Evolutionary conservation across 495 filamentous ascomycete species (phyloP), one percentile per base, ranked within the genome.

Genomic region (Talaromyces nanjingensis): DNA sequence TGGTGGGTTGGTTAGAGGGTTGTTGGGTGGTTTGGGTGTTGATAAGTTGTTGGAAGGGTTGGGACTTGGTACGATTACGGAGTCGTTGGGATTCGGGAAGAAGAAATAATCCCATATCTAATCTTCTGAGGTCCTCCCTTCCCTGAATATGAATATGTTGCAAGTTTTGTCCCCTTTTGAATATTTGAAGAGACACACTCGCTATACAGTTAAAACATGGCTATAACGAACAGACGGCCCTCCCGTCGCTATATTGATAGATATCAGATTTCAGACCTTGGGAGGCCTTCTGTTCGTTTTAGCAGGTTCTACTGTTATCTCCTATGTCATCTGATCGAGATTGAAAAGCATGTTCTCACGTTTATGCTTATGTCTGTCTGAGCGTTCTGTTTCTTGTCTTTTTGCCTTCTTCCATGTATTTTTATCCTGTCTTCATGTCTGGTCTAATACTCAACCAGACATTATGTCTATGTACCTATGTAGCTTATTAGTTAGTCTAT

Each of bases 11-110:
- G 79, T 93, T 60, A 86, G 88, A 60, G 86, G 87, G 49, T 71
- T 94, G n/a, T 79, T 94, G 3, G 87, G 88, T 25, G 88, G 87
- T 2, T 74, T 94, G 14, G 91, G 91, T 18, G 76, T 94, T 45
- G 85, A 86, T 60, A 89, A 89, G 71, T 76, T 93, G 18, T 81
- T 93, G 8, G 84, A 83, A 18, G 83, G 87, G 3, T 77, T 94
- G 7, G 90, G 91, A 0, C 68, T 93, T 16, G 88, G 89, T 3
- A 74, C 72, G 14, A 67, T 88, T 5, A 70, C 75, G 11, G 76
- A 82, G 53, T 71, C 78, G 2, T 69, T 89, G 12, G 74, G 73
- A 18, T 60, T 76, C 29, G 60, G 66, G 20, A 68, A 70, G 65
- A 68, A 70, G 62, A 63, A 71, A 53, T 65, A 57, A 3, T 39